A percentile compares a stretch with the other conserved stretches of the same genome.
These are phyloP conservation scores for Tillandsia fasciculata DNA, from an alignment of 176 grass and related monocot genomes.

Conservation along the genomic window DNA sequence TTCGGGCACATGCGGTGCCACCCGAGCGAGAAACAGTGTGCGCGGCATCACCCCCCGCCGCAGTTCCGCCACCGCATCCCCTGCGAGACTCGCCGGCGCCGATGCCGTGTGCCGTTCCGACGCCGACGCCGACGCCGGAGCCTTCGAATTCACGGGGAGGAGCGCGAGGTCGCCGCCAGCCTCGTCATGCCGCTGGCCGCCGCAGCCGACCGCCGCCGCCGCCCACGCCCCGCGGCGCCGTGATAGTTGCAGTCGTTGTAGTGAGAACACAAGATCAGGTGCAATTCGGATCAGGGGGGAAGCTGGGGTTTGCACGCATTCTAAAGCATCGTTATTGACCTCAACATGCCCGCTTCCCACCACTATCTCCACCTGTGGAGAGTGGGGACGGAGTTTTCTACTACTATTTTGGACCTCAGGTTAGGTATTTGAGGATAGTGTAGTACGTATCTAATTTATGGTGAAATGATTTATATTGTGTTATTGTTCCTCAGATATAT, in stretches of 20 bases:
- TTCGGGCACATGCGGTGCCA: constrained; percentile 53
- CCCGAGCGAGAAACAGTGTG: constrained; percentile 38
- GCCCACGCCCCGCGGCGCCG: background rate
- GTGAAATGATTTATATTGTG: too few relatives aligned
- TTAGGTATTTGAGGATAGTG: background rate
- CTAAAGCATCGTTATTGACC: background rate
- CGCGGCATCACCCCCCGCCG: constrained; percentile 29
- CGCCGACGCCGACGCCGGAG: background rate
- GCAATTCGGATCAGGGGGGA: background rate
- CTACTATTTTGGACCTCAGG: background rate
- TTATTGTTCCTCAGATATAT: too few relatives aligned
- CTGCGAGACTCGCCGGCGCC: background rate
- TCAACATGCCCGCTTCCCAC: background rate
- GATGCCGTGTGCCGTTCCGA: too few relatives aligned
- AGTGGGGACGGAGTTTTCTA: background rate
- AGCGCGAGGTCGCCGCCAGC: background rate
- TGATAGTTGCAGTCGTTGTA: background rate
- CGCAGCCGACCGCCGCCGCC: background rate
- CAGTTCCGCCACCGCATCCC: background rate
- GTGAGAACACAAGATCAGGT: background rate
- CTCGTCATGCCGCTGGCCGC: background rate
- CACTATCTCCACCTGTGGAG: background rate
- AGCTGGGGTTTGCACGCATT: background rate
- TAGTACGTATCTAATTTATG: too few relatives aligned
- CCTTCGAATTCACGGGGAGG: background rate